Evolutionary conservation across 2,329 filamentous ascomycete genomes (phyloP), one percentile per base, ranked within the genome.

Genomic region (Trichoderma cornu-damae): DNA sequence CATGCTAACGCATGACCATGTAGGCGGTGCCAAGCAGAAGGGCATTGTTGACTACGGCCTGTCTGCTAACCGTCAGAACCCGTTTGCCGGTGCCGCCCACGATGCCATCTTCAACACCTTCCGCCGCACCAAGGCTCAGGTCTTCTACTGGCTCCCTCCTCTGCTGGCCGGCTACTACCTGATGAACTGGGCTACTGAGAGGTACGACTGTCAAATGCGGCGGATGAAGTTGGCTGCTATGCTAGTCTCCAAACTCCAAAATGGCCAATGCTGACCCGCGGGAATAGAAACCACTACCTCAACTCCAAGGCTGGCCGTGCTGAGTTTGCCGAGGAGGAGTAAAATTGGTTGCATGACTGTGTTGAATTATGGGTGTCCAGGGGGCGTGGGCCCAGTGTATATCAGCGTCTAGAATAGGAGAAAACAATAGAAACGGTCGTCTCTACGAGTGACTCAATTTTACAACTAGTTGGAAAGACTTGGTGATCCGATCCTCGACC

Each of bases 21-120:
- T 68, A 84, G 81, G 81, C 70, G 77, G 79, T 66, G 69, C 75
- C 71, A 79, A 80, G 73, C 83, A 86, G 72, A 84, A 79, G 72
- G 84, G 84, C 60, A 82, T 87, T 67, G 72, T 84, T 69, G 76
- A 77, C 68, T 97, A 95, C 77, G 82, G 86, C 64, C 72, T 99
- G 65, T 87, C 89, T 66, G 77, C 88, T 65, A 97, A 99, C 83
- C 87, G 89, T 72, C 93, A 96, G 79, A 86, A 89, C 69, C 89
- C 91, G 62, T 81, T 96, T 65, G 90, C 90, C 63, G 90, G 89
- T 68, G 79, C 87, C 60, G 75, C 81, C 63, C 78, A 93, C 74
- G 88, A 87, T 65, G 93, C 92, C 69, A 77, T 97, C 79, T 97
- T 97, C 87, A 99, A 99, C 84, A 87, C 85, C 67, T 95, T 88